Evolutionary conservation across 2,329 filamentous ascomycete genomes (phyloP).

Genomic region (Botryosphaeria dothidea): DNA sequence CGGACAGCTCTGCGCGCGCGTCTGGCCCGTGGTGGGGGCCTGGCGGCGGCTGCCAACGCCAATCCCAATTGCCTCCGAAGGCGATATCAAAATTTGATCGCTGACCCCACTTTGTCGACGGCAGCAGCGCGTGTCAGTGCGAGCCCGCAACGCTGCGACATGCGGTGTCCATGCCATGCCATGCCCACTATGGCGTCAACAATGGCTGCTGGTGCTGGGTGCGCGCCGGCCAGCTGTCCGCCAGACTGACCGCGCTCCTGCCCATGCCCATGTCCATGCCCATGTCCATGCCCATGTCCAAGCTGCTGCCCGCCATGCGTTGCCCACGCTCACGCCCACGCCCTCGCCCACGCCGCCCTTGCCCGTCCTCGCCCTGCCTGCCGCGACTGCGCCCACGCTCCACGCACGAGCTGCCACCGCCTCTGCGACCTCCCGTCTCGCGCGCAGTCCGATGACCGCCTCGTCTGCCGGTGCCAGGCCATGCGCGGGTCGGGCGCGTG

Average conservation of each 20-base stretch:
- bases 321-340: not conserved
- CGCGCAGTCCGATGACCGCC: conserved; percentile 4
- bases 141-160: conserved; percentile 5
- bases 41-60: conserved; percentile 16
- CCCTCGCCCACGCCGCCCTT: not conserved
- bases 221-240: conserved; percentile 15
- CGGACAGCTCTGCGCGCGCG: conserved; percentile 15
- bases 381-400: not conserved
- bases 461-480: not conserved
- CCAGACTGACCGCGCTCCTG: not conserved
- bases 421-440: not conserved
- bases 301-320: not conserved
- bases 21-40: conserved; percentile 17
- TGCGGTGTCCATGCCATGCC: conserved; percentile 11
- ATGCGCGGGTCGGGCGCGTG: conserved; percentile 12
- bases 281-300: not conserved
- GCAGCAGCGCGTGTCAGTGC: conserved; percentile 14
- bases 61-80: conserved; percentile 17
- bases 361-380: not conserved
- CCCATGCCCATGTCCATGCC: not conserved
- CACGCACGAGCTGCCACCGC: not conserved
- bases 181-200: conserved; percentile 16
- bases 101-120: conserved; percentile 16
- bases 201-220: not conserved
- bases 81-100: conserved; percentile 18